Conservation (phyloP, 306 rosid genomes). For the Cicer pinnatifidum region DNA sequence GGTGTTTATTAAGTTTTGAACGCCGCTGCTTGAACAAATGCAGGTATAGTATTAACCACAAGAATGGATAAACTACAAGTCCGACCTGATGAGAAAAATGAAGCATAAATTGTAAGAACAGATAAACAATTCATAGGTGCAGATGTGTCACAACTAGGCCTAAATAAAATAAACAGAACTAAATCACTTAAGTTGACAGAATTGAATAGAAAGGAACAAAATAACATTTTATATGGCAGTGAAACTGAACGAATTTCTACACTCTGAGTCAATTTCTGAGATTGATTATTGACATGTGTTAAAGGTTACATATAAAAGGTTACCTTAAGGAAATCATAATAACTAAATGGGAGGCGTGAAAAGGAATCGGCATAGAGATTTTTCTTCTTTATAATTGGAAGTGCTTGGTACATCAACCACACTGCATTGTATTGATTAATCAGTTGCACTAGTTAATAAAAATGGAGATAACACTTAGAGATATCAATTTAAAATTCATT, state of each 20-base stretch:
- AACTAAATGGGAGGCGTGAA: constrained; percentile 64
- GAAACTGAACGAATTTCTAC: constrained; percentile 31
- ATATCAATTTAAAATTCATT: constrained; percentile 23
- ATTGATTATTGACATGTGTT: not conserved
- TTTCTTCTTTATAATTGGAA: constrained; percentile 69
- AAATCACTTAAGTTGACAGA: not conserved
- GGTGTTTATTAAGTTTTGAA: constrained; percentile 64
- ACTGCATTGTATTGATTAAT: constrained; percentile 57
- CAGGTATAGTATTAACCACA: constrained; percentile 81
- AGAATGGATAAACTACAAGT: constrained; percentile 70
- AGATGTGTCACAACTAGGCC: constrained; percentile 3
- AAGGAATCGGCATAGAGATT: constrained; percentile 64
- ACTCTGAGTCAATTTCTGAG: constrained; percentile 6
- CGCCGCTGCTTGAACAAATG: constrained; percentile 88
- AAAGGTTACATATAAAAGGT: constrained; percentile 35
- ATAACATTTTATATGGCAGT: constrained; percentile 16
- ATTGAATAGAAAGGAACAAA: constrained; percentile 6
- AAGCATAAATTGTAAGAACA: constrained; percentile 22
- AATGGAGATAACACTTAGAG: constrained; percentile 28
- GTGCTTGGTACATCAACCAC: constrained; percentile 82
- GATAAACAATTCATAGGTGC: not conserved
- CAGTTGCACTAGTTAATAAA: constrained; percentile 42
- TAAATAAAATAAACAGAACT: not conserved
- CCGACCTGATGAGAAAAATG: constrained; percentile 64
- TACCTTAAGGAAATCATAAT: constrained; percentile 77